Evolutionary conservation across 495 filamentous ascomycete species (phyloP).

Genomic region (Penicillium argentinense): DNA sequence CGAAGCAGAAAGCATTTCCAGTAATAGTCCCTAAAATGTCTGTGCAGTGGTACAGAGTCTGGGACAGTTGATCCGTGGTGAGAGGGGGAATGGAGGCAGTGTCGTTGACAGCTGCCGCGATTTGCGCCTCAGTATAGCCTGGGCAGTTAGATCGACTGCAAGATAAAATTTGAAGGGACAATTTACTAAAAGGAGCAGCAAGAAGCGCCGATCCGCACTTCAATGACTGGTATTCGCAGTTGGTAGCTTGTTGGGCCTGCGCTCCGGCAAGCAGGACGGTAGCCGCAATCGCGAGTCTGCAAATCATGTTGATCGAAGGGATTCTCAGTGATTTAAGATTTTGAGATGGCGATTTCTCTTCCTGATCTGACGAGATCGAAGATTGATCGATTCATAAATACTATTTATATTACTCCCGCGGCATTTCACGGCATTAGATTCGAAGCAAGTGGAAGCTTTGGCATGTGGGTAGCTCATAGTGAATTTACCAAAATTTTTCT

Average conservation of each 20-base stretch:
- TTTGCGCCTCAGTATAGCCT: constrained; percentile 18
- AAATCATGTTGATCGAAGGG: constrained; percentile 13
- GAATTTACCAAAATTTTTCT: no score
- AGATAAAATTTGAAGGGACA: background rate
- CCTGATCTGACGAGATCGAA: no score
- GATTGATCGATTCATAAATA: no score
- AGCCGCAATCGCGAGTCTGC: constrained; percentile 4
- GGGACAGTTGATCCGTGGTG: constrained; percentile 9
- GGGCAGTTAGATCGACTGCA: background rate
- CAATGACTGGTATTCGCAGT: constrained; percentile 20
- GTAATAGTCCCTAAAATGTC: constrained; percentile 22
- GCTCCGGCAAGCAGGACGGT: constrained; percentile 14
- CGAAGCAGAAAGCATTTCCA: constrained; percentile 24
- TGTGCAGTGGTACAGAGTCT: constrained; percentile 23
- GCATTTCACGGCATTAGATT: no score
- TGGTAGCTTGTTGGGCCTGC: constrained; percentile 19
- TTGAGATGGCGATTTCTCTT: no score
- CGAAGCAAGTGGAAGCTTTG: no score
- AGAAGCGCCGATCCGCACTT: constrained; percentile 21
- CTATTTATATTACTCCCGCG: no score
- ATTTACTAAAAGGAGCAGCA: constrained; percentile 17
- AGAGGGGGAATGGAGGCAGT: constrained; percentile 17
- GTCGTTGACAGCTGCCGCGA: constrained; percentile 19
- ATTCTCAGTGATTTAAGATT: no score
- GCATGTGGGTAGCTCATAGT: no score